Conservation (phyloP, 768 basidiomycete species). For the Collybia sordida region DNA sequence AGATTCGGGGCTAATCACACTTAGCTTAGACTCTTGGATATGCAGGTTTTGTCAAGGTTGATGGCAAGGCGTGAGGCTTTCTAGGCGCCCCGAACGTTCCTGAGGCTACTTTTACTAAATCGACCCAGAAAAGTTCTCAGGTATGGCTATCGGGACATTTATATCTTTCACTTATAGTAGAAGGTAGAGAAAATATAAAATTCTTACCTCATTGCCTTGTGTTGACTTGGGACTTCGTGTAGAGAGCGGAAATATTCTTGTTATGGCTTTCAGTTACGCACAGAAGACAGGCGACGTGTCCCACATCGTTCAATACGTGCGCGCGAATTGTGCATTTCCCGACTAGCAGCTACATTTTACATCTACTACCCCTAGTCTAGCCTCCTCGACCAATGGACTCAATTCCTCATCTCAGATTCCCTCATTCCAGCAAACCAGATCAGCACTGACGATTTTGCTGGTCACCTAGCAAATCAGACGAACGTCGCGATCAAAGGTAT, state of each 20-base stretch:
- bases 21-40: slow-evolving; percentile 53
- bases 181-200: no score
- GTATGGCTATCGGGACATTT: slow-evolving; percentile 27
- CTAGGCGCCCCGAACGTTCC: slow-evolving; percentile 53
- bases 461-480: slow-evolving; percentile 57
- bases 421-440: slow-evolving; percentile 55
- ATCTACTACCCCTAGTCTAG: slow-evolving; percentile 15
- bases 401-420: slow-evolving; percentile 55
- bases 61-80: slow-evolving; percentile 53
- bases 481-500: slow-evolving; percentile 74
- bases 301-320: slow-evolving; percentile 47
- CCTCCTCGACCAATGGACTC: slow-evolving; percentile 64
- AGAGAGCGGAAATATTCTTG: slow-evolving; percentile 77
- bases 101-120: slow-evolving; percentile 41
- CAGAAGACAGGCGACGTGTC: slow-evolving; percentile 51
- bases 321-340: slow-evolving; percentile 14
- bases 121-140: slow-evolving; percentile 54
- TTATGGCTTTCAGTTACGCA: slow-evolving; percentile 65
- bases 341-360: not conserved
- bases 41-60: slow-evolving; percentile 64
- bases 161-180: no score
- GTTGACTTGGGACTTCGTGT: not conserved
- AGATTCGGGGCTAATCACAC: not conserved
- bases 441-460: slow-evolving; percentile 57
- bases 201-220: no score